Evolutionary conservation across 2,329 filamentous ascomycete genomes (phyloP).

Genomic region (Hypomyces perniciosus): DNA sequence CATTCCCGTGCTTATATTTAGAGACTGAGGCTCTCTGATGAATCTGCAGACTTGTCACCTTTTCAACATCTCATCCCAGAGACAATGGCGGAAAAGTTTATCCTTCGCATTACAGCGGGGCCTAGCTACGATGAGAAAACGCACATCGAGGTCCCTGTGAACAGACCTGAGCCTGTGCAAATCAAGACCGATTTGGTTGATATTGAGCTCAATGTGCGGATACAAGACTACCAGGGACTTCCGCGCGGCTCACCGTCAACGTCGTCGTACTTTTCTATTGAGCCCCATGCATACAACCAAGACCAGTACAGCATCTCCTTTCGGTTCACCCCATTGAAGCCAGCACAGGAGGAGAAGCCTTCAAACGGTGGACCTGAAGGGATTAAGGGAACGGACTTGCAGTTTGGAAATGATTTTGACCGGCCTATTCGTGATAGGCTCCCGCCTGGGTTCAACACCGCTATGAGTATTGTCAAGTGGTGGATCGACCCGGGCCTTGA

Average conservation of each 20-base stretch:
- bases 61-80: neutral
- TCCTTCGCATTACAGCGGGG: slow-evolving; percentile 77
- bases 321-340: slow-evolving; percentile 64
- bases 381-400: slow-evolving; percentile 65
- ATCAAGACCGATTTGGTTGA: slow-evolving; percentile 61
- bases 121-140: slow-evolving; percentile 64
- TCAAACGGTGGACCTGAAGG: slow-evolving; percentile 28
- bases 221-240: slow-evolving; percentile 64
- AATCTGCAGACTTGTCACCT: neutral
- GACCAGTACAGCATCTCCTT: slow-evolving; percentile 86
- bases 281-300: slow-evolving; percentile 56
- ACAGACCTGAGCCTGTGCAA: slow-evolving; percentile 54
- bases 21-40: neutral
- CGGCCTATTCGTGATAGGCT: slow-evolving; percentile 79
- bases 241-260: slow-evolving; percentile 62
- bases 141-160: slow-evolving; percentile 73
- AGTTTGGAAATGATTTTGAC: slow-evolving; percentile 96
- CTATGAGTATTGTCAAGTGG: slow-evolving; percentile 81
- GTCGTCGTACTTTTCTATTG: slow-evolving; percentile 69
- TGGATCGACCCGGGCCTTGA: slow-evolving; percentile 87
- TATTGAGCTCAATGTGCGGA: slow-evolving; percentile 65
- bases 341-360: slow-evolving; percentile 5
- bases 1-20: slow-evolving; percentile 7
- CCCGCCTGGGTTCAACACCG: slow-evolving; percentile 79
- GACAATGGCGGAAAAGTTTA: slow-evolving; percentile 63